A percentile compares a stretch with the other conserved stretches of the same genome.
Evolutionary conservation across 345 rosid genomes (phyloP).

Genomic region (Pistacia integerrima): DNA sequence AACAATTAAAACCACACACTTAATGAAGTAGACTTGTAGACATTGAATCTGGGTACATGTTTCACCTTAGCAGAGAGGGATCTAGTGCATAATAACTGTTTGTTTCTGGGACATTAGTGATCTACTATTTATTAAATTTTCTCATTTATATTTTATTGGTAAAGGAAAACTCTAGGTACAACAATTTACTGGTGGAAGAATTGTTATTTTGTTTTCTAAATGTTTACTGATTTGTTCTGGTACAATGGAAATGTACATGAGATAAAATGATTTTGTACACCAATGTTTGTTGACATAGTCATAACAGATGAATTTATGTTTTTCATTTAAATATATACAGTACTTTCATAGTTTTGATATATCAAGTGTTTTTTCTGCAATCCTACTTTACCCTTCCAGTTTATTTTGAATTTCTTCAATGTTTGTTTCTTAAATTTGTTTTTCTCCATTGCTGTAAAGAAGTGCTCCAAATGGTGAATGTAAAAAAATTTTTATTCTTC

Average conservation of each 20-base stretch:
- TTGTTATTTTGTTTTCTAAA: neutral
- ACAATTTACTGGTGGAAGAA: neutral
- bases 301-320: neutral
- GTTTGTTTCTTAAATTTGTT: neutral
- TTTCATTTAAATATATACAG: too few species aligned
- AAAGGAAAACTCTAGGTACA: neutral
- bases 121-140: neutral
- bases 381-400: neutral
- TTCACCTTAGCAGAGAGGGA: neutral
- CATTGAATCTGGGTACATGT: neutral
- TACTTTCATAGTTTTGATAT: neutral
- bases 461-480: neutral
- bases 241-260: neutral
- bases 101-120: neutral
- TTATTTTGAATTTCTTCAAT: neutral
- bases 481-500: constrained; percentile 1
- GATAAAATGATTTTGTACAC: neutral
- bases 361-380: neutral
- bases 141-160: neutral
- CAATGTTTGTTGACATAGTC: neutral
- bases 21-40: neutral
- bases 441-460: constrained; percentile 4
- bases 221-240: neutral
- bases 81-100: neutral
- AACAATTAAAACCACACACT: neutral